Evolutionary conservation across 1,139 yeast genomes (phyloP).

Genomic region (Debaryomycetaceae sp.): DNA sequence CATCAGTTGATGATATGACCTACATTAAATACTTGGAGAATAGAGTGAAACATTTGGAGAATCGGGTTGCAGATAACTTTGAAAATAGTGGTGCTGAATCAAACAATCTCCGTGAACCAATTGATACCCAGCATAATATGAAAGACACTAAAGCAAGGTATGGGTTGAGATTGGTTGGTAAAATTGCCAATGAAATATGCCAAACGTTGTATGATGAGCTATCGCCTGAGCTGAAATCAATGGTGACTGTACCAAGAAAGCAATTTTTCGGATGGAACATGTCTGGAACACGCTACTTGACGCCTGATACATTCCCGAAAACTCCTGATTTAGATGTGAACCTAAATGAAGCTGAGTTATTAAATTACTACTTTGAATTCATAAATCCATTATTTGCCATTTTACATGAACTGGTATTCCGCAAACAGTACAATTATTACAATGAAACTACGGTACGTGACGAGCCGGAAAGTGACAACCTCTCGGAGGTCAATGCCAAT

Average conservation of each 20-base stretch:
- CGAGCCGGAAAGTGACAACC: constrained; percentile 5
- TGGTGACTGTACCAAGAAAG: constrained; percentile 49
- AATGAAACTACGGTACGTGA: constrained; percentile 12
- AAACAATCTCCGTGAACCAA: not conserved
- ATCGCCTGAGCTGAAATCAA: constrained; percentile 32
- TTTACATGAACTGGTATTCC: constrained; percentile 52
- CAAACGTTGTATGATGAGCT: constrained; percentile 34
- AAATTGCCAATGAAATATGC: constrained; percentile 48
- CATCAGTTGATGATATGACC: constrained; percentile 10
- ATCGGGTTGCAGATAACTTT: constrained; percentile 19
- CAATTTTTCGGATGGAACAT: constrained; percentile 69
- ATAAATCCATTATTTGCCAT: constrained; percentile 56
- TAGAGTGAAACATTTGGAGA: constrained; percentile 39
- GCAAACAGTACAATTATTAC: constrained; percentile 48
- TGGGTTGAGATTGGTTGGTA: constrained; percentile 48
- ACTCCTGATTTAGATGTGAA: constrained; percentile 23
- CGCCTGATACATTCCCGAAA: constrained; percentile 37
- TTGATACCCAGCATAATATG: constrained; percentile 1
- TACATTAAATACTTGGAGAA: constrained; percentile 37
- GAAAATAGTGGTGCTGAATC: constrained; percentile 14
- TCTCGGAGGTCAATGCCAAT: constrained; percentile 20
- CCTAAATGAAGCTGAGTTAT: constrained; percentile 13
- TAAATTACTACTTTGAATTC: constrained; percentile 46
- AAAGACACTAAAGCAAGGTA: constrained; percentile 46
- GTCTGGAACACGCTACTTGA: constrained; percentile 54